Percentiles rank a stretch among this genome's conserved stretches.
Conservation (phyloP, 495 filamentous ascomycete species). For the Hypoxylon lienhwacheense region DNA sequence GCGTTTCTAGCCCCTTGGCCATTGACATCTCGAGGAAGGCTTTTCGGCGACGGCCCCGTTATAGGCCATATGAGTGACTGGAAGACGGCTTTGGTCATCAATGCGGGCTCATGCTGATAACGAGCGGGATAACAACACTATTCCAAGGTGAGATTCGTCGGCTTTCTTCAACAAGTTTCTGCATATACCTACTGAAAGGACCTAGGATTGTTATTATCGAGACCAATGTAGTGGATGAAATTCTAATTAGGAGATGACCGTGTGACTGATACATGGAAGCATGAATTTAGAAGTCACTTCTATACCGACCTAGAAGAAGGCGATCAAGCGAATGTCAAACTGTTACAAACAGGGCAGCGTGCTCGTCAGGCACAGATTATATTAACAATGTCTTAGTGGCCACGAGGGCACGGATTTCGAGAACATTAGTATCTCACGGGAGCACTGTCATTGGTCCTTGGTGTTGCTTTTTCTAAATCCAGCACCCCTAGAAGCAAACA, state of each 20-base stretch:
- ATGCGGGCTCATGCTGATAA: neutral
- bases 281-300: too few relatives aligned
- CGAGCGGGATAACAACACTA: neutral
- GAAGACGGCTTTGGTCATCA: slow-evolving; percentile 11
- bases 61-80: slow-evolving; percentile 9
- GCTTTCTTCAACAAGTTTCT: neutral
- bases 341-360: neutral
- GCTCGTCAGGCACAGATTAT: slow-evolving; percentile 2
- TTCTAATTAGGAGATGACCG: neutral
- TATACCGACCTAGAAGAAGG: slow-evolving; percentile 6
- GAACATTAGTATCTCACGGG: neutral
- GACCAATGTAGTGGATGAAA: too few relatives aligned
- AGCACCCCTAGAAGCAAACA: slow-evolving; percentile 3
- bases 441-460: neutral
- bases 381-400: slow-evolving; percentile 14
- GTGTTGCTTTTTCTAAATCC: slow-evolving; percentile 11
- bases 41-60: neutral
- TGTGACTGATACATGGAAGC: too few relatives aligned
- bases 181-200: too few relatives aligned
- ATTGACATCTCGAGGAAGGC: slow-evolving; percentile 26
- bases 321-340: neutral
- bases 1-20: slow-evolving; percentile 11
- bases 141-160: neutral
- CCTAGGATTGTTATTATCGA: too few relatives aligned
- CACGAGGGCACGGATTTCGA: slow-evolving; percentile 4